Evolutionary conservation across 2,329 filamentous ascomycete species (phyloP).

Genomic region (Scopulariopsis brevicaulis): DNA sequence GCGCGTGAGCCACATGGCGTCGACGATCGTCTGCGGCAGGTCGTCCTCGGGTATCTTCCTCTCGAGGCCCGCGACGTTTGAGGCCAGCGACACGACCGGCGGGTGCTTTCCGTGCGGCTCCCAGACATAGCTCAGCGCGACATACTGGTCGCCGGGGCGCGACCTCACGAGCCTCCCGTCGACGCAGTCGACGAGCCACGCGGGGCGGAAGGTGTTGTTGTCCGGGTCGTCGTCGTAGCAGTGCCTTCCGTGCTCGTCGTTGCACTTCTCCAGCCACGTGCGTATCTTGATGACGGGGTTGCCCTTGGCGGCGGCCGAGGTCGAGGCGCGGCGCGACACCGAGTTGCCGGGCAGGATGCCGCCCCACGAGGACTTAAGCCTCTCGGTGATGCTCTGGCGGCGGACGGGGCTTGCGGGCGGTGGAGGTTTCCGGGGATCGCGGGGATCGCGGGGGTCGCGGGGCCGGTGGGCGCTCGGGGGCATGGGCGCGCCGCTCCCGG

Average conservation of each 20-base stretch:
- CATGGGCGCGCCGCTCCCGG: neutral
- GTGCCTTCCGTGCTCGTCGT: slow-evolving; percentile 26
- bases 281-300: slow-evolving; percentile 25
- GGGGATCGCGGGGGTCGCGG: slow-evolving; percentile 1
- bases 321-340: slow-evolving; percentile 1
- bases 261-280: slow-evolving; percentile 31
- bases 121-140: slow-evolving; percentile 35
- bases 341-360: neutral
- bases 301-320: slow-evolving; percentile 10
- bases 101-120: slow-evolving; percentile 15
- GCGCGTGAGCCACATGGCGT: slow-evolving; percentile 30
- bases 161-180: slow-evolving; percentile 25
- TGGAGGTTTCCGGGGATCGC: neutral
- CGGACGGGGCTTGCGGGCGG: slow-evolving; percentile 17
- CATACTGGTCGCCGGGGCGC: slow-evolving; percentile 25
- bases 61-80: slow-evolving; percentile 24
- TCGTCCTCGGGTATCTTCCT: slow-evolving; percentile 22
- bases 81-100: slow-evolving; percentile 19
- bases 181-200: slow-evolving; percentile 26
- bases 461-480: slow-evolving; percentile 5
- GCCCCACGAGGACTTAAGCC: slow-evolving; percentile 4
- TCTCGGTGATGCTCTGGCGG: slow-evolving; percentile 26
- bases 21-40: slow-evolving; percentile 27
- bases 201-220: slow-evolving; percentile 23
- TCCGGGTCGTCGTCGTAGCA: slow-evolving; percentile 18